Conservation (phyloP, 305 asterid genomes). For the Solanum hybrid region DNA sequence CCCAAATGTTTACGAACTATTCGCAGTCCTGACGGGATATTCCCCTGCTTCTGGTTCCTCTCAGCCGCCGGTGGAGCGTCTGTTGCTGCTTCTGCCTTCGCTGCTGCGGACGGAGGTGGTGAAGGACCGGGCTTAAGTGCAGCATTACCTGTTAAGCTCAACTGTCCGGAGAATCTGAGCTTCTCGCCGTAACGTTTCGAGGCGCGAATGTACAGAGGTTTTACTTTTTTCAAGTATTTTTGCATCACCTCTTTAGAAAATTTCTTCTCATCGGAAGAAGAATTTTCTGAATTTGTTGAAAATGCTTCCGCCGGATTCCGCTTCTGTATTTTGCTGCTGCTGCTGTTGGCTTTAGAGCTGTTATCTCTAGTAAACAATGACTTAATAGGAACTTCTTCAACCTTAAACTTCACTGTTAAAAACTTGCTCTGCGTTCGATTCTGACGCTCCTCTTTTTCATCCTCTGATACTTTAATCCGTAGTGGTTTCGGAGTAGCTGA, state of each 20-base stretch:
- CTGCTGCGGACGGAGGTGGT: neutral
- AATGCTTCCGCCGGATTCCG: neutral
- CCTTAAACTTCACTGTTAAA: conserved; percentile 48
- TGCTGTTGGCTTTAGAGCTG: conserved; percentile 29
- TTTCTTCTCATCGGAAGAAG: conserved; percentile 32
- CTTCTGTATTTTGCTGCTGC: conserved; percentile 1
- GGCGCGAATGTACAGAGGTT: conserved; percentile 57
- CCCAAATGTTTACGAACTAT: conserved; percentile 14
- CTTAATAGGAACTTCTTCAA: conserved; percentile 45
- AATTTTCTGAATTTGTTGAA: neutral
- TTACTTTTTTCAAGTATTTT: conserved; percentile 70
- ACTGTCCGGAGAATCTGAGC: neutral
- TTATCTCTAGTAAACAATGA: conserved; percentile 48
- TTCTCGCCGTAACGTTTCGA: conserved; percentile 13
- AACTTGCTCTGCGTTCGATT: conserved; percentile 28
- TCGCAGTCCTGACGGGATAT: conserved; percentile 41
- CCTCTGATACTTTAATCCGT: neutral
- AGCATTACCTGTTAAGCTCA: neutral
- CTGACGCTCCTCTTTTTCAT: conserved; percentile 6
- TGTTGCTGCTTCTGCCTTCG: neutral
- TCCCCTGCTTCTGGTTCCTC: conserved; percentile 16
- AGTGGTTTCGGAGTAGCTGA: conserved; percentile 1
- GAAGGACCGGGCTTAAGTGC: neutral
- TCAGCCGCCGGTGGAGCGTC: neutral
- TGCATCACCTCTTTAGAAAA: conserved; percentile 47